Evolutionary conservation across 352 stramenopile species (phyloP), one percentile per base, ranked within the genome.

Genomic region (Thalassiosira livingstoniorum): DNA sequence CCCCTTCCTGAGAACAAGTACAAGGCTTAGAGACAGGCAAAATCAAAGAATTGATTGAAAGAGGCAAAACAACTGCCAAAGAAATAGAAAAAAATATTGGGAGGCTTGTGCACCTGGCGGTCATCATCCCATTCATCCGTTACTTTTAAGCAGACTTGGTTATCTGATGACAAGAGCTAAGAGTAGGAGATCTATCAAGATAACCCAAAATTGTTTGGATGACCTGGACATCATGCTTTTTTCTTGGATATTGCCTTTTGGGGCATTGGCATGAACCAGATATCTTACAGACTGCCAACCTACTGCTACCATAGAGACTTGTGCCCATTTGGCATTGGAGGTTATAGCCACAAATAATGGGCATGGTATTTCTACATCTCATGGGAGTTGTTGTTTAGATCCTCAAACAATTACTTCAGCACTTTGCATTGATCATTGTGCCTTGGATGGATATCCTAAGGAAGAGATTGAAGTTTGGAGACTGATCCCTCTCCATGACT

Each of bases 341-440:
- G 63, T 3, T 96, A 92, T 18, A 96, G 87, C 35, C 87, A 55
- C 2, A 72, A 77, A 34, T 93, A 76, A 42, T 92, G 85, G 43
- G 96, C 80, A 57, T 96, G 90, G 53, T 91, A 93, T 82, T 98
- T 94, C 13, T 92, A 90, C 47, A 97, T 80, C 29, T 93, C 96
- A 57, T 97, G 72, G 65, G 91, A 97, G 39, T 95, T 95, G 43
- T 3, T 77, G 78, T 43, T 94, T 91, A 77, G 96, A 96, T 71
- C 95, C 91, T 66, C 94, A 66, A 88, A 98, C 97, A 71, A 91
- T 71, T 83, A 27, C 65, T 90, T 39, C 72, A 91, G 89, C 29
- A 83, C 80, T n/a, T 86, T 53, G 42, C 64, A 7, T 25, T 31
- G 39, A 32, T 73, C 5, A 73, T 73, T 15, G 29, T 11, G 21